Evolutionary conservation across 2,329 filamentous ascomycete genomes (phyloP).

Genomic region (Orbilia blumenaviensis): DNA sequence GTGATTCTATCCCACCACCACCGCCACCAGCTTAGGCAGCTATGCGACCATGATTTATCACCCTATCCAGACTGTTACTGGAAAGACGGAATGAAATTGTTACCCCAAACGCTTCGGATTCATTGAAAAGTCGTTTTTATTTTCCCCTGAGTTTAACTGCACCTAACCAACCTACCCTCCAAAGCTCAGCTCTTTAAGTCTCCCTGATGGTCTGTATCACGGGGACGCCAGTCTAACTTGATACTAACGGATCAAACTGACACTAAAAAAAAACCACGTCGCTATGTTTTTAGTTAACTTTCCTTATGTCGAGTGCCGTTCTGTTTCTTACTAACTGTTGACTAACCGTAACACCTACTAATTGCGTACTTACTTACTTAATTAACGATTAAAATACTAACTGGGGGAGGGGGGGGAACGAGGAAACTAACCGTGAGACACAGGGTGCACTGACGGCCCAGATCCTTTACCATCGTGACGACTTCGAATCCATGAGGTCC

Average conservation of each 20-base stretch:
- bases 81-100: slow-evolving; percentile 25
- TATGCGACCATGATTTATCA: neutral
- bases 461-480: slow-evolving; percentile 9
- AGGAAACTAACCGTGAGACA: slow-evolving; percentile 49
- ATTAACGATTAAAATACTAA: slow-evolving; percentile 33
- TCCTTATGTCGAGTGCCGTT: slow-evolving; percentile 19
- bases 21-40: slow-evolving; percentile 48
- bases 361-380: slow-evolving; percentile 28
- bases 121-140: slow-evolving; percentile 11
- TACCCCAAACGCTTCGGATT: neutral
- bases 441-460: slow-evolving; percentile 41
- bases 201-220: neutral
- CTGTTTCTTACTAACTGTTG: slow-evolving; percentile 49
- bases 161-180: neutral
- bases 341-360: slow-evolving; percentile 50
- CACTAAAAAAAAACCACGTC: slow-evolving; percentile 5
- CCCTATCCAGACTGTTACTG: neutral
- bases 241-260: slow-evolving; percentile 25
- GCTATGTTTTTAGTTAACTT: slow-evolving; percentile 10
- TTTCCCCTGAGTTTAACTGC: neutral
- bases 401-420: neutral
- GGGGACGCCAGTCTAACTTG: neutral
- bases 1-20: slow-evolving; percentile 54
- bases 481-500: neutral
- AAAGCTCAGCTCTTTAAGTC: neutral